Evolutionary conservation across 1,284 basidiomycete genomes (phyloP), one percentile per base, ranked within the genome.

Genomic region (Bjerkandera adusta): DNA sequence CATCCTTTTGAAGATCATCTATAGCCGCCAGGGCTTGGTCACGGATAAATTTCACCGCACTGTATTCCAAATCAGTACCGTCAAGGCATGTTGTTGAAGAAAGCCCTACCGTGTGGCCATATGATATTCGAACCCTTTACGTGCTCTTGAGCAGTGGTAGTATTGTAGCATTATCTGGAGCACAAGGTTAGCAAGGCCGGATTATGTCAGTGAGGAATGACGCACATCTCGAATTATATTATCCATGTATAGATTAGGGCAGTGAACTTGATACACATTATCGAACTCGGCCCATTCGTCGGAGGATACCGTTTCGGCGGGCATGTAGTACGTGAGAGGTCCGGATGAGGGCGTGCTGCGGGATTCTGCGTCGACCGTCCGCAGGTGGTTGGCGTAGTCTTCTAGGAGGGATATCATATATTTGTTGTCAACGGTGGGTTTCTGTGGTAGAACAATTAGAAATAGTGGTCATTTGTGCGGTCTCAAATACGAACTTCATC

Each of bases 231-330:
- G 84, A 12, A 87, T 85, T 13, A 78, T 73, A 61, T 86, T 89
- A 60, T 88, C 88, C 68, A 94, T 76, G 60, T 85, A 85, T 36
- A 97, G 76, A 42, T 85, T 87, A 0, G 93, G 94, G 52, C 83
- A 88, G 68, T 97, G 93, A 8, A 95, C 76, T 59, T 97, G 89
- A 61, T 93, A 90, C 16, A 95, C 92, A 57, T 96, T 91, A 63
- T 91, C 85, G 65, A 97, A 96, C 55, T 85, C 80, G 1, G 78
- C 78, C 80, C 89, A 89, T 59, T 94, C 90, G 21, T 81, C 71
- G 20, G 83, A 68, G 52, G 81, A 75, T 49, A 83, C 74, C 33
- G 77, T 75, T 57, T 85, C 81, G 7, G 79, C 73, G 24, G 84
- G 81, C 68, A 87, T 79, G 48, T 81, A 74, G 54, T 85, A 85